Conservation (phyloP, 331 rosid species). For the Telfairia occidentalis region DNA sequence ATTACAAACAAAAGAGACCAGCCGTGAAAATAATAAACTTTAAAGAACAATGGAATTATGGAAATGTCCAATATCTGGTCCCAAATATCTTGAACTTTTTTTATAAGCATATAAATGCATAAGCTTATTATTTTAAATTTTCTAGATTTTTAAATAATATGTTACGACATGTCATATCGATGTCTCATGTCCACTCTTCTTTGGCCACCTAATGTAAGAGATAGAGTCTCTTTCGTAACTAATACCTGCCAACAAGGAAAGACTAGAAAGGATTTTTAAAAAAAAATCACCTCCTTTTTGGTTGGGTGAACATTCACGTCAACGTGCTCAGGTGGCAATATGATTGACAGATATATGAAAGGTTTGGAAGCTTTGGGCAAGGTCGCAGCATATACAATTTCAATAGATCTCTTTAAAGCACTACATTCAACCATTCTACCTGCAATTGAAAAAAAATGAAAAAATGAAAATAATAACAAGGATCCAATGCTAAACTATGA, state of each 20-base stretch:
- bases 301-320: slow-evolving; percentile 93
- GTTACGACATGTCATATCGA: background rate
- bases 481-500: background rate
- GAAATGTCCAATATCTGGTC: too few relatives aligned
- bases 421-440: slow-evolving; percentile 91
- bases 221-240: background rate
- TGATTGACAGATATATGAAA: slow-evolving; percentile 66
- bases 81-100: background rate
- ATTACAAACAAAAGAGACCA: too few relatives aligned
- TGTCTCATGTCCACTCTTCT: background rate
- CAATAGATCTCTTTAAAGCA: slow-evolving; percentile 89
- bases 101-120: background rate
- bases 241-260: background rate
- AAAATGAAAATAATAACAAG: background rate
- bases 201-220: background rate
- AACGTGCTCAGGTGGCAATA: slow-evolving; percentile 73
- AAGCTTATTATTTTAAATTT: background rate
- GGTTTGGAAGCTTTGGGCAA: slow-evolving; percentile 95
- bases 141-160: background rate
- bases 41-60: too few relatives aligned
- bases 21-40: too few relatives aligned
- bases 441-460: slow-evolving; percentile 20
- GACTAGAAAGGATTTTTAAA: background rate
- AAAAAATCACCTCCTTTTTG: slow-evolving; percentile 67
- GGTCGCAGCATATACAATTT: slow-evolving; percentile 86